phyloP scores from a whole-genome alignment of 176 grass and related monocot species.

The Carex parvula region DNA sequence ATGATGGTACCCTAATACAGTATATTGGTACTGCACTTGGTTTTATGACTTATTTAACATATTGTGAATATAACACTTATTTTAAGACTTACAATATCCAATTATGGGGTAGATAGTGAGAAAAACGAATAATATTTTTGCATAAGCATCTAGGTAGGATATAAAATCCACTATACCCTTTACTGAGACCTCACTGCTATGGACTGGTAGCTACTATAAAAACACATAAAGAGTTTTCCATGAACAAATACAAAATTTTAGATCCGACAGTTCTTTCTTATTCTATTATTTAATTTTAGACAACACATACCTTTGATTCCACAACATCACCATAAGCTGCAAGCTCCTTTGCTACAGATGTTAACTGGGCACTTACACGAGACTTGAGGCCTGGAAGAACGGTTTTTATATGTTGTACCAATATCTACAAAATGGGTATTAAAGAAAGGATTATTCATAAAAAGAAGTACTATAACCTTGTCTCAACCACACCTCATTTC shows the following conservation, averaged over 20 bases:
- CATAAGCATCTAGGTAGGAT: not conserved
- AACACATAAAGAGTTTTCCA: not conserved
- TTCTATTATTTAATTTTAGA: not conserved
- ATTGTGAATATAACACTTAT: not conserved
- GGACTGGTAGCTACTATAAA: not conserved
- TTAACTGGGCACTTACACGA: slow-evolving; percentile 80
- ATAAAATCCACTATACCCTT: not conserved
- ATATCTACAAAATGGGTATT: slow-evolving; percentile 61
- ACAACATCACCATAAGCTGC: slow-evolving; percentile 83
- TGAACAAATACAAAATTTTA: not conserved
- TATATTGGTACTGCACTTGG: not conserved
- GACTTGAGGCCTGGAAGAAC: slow-evolving; percentile 90
- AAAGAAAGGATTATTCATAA: slow-evolving; percentile 8
- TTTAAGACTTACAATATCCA: not conserved
- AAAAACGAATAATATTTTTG: not conserved
- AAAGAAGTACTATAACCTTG: not conserved
- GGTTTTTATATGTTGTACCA: slow-evolving; percentile 89
- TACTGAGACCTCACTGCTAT: not conserved
- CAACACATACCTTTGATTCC: slow-evolving; percentile 70
- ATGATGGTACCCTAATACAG: not conserved
- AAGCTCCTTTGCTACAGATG: slow-evolving; percentile 81
- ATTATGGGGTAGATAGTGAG: not conserved
- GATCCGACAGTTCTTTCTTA: not conserved
- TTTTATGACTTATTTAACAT: not conserved
- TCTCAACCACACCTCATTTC: slow-evolving; percentile 1